phyloP scores from a whole-genome alignment of 2,329 filamentous ascomycete genomes.

The Paraconiothyrium brasiliense region DNA sequence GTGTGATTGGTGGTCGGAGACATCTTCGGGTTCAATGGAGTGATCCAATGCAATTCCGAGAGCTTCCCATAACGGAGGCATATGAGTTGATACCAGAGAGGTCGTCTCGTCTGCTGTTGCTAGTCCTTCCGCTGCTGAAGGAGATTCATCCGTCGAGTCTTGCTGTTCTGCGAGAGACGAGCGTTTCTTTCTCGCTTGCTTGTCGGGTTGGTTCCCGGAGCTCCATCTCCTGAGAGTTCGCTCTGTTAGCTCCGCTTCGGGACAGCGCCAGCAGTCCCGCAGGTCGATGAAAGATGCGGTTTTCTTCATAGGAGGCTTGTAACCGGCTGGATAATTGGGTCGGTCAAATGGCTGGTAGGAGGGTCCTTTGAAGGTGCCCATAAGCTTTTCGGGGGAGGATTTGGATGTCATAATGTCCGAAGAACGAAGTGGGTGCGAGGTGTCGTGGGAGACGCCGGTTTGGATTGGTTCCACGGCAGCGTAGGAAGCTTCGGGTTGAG shows the following conservation, averaged over 20 bases:
- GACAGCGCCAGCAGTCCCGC: slow-evolving; percentile 3
- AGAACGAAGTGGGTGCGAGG: background rate
- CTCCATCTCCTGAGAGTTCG: background rate
- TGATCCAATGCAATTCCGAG: background rate
- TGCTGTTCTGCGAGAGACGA: background rate
- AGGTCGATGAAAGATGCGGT: background rate
- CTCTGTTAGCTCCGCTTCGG: background rate
- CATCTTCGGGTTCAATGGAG: background rate
- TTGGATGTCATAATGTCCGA: background rate
- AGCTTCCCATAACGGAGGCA: background rate
- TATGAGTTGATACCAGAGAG: background rate
- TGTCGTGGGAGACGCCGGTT: background rate
- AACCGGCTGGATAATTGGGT: background rate
- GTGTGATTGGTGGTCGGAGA: background rate
- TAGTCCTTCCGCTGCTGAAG: no score
- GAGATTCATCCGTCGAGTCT: background rate
- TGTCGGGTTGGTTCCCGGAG: background rate
- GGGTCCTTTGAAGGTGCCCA: background rate
- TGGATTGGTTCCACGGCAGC: no score
- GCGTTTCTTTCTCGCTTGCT: background rate
- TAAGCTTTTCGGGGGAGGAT: background rate
- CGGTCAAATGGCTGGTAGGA: background rate
- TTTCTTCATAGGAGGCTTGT: background rate
- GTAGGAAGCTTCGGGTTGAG: background rate
- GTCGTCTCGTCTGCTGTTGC: background rate